Evolutionary conservation across 2,329 filamentous ascomycete species (phyloP), one percentile per base, ranked within the genome.

Genomic region (Aspergillus sp.): DNA sequence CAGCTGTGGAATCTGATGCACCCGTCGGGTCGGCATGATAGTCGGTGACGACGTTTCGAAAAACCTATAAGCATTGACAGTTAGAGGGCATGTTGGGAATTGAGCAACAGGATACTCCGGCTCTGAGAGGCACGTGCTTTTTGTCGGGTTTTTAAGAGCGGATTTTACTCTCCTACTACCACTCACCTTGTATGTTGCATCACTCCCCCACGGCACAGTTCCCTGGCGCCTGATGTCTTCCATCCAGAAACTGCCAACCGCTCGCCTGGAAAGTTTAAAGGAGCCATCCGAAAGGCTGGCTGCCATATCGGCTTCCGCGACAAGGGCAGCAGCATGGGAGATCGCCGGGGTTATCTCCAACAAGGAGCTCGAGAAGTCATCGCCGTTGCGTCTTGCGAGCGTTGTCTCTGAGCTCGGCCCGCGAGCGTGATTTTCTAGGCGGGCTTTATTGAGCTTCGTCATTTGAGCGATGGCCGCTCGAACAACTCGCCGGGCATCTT

Each of bases 1-100:
- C 62, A 45, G 58, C 65, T 64, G 51, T 63, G 59, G 53, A 67
- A 64, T 51, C 59, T 30, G 46, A 23, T 28, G 58, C 58, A 23
- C 60, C 60, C 17, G 50, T 59, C 11, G 57, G 60, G 51, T 63
- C 60, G 50, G 60, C 57, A 58, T 54, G 46, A 47, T 63, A 63
- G 41, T 63, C 57, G 7, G 30, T 49, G n/a, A 63, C 57, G n/a
- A 63, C 53, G 51, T 63, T 58, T 38, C 57, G 52, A 38, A 63
- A 63, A 30, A 63, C 57, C 60, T 63, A 38, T n/a, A n/a, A 41
- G 53, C 15, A 23, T 28, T 31, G 17, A 22, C 3, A 8, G 34
- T 28, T 11, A 50, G 19, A 45, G 8, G 4, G 28, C 47, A 30
- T 6, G 9, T 53, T 9, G 5, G 22, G 17, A 1, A 11, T 17